Base-by-base conservation (phyloP, 2,329 filamentous ascomycete genomes). In the Xylaria sp. region DNA sequence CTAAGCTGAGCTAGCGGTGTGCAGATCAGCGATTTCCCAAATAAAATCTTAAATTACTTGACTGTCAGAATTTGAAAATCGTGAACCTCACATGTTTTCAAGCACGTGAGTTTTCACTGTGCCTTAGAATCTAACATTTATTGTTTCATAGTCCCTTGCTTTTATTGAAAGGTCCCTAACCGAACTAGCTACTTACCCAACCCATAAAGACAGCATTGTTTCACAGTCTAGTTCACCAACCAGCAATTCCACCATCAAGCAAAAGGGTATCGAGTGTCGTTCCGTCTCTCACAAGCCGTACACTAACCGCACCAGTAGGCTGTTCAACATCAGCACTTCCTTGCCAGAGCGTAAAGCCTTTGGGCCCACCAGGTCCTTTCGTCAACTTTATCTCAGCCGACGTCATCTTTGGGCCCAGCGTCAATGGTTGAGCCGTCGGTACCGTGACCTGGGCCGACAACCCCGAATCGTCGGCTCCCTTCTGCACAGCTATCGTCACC, bases 211-310 rank as follows among this genome's bases (percentile, higher is more conserved):
- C 45, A 27, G 15, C 29, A 38, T 45, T 15, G 15, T 31, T 36
- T 27, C 20, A 36, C 5, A 20, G 15, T 6, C 22, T n/a, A 10
- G 25, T 15, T 64, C 44, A 75, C 73, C 74, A 75, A 5, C 74
- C 72, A 45, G 73, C 72, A 33, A 75, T 65, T 17, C 72, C 72
- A 42, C 64, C 69, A 66, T 67, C 56, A 20, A 75, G 61, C 33
- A 75, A 62, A 20, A 75, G 55, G 1, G 60, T 72, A 55, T 75
- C 73, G 15, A 73, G 49, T 29, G 68, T 67, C 36, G 64, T 27
- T 7, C 55, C 61, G 15, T 62, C 68, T 10, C 50, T 63, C 22
- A 71, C n/a, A 33, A 74, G 60, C 10, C 64, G 72, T 17, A 73
- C 67, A 56, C 72, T 74, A 5, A 74, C 68, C 1, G 70, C 69